Base-by-base conservation (phyloP, 208 protist species). In the Blechomonas ayalai region DNA sequence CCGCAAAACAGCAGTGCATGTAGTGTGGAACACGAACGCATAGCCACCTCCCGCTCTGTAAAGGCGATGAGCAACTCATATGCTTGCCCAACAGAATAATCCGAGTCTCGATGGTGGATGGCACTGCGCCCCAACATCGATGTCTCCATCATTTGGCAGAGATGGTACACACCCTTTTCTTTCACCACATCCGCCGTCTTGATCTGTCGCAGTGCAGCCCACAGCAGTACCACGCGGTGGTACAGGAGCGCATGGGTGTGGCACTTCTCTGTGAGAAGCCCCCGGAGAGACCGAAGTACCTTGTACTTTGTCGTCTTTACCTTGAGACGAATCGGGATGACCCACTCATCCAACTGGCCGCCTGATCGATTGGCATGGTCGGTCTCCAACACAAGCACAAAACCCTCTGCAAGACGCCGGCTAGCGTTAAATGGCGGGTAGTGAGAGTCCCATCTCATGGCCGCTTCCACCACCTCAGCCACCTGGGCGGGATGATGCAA, bases 241-340 rank as follows among this genome's bases (percentile, higher is more conserved):
- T 78, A 87, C 12, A 78, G 45, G 13, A 52, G 52, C n/a, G 47
- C 44, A n/a, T 27, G 60, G 19, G 68, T 59, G 10, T 19, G 41
- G 8, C 61, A 80, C 13, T 95, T 82, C 7, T 71, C 74, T 20
- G 43, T 38, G 22, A 82, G 39, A 35, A 82, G 61, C 5, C 75
- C 82, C 18, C 86, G 86, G 18, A 95, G 52, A 1, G 73, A 67
- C 4, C 86, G 82, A 58, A 95, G 68, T 2, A 80, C 72, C 40
- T 70, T 47, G 58, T 95, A 95, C 42, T 54, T 43, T 4, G 72
- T 60, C 3, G 82, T 90, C 41, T 95, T 95, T 4, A 75, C 53
- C 58, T 95, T 95, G 24, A 95, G 57, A 0, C 86, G 78, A 42
- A 94, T 28, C 1, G 74, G 76, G 3, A 37, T 47, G 15, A 74